Conservation (phyloP, 331 rosid genomes). For the Phaseolus coccineus region DNA sequence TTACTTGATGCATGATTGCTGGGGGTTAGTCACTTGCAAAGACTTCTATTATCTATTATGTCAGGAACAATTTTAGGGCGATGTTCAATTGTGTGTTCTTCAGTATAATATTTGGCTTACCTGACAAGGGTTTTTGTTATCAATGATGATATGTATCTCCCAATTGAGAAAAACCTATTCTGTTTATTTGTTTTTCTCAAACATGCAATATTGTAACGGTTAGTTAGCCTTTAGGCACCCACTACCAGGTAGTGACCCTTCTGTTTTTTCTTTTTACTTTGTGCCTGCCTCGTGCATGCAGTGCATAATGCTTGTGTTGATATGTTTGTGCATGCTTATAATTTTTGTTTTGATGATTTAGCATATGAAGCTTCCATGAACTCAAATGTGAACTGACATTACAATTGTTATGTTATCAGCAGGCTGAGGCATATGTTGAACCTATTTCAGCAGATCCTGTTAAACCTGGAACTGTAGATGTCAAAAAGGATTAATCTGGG, state of each 20-base stretch:
- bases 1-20: not conserved
- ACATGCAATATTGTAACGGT: not conserved
- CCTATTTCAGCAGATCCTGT: slow-evolving; percentile 44
- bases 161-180: slow-evolving; percentile 15
- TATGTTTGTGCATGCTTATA: not conserved
- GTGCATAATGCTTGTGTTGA: not conserved
- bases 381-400: slow-evolving; percentile 33
- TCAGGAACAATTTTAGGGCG: not conserved
- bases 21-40: not conserved
- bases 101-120: slow-evolving; percentile 5
- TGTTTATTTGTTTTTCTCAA: not conserved
- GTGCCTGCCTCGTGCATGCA: slow-evolving; percentile 21
- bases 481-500: slow-evolving; percentile 63
- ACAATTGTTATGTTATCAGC: slow-evolving; percentile 42
- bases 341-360: slow-evolving; percentile 22
- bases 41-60: not conserved
- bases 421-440: slow-evolving; percentile 61
- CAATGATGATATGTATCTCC: slow-evolving; percentile 12
- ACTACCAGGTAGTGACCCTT: not conserved
- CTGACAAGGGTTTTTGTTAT: slow-evolving; percentile 2
- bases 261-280: not conserved
- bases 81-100: not conserved
- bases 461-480: slow-evolving; percentile 49
- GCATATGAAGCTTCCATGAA: slow-evolving; percentile 27
- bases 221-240: not conserved